A percentile compares a stretch with the other conserved stretches of the same genome.
Evolutionary conservation across 169 alveolate genomes (phyloP).

Genomic region (Plasmodium gonderi): DNA sequence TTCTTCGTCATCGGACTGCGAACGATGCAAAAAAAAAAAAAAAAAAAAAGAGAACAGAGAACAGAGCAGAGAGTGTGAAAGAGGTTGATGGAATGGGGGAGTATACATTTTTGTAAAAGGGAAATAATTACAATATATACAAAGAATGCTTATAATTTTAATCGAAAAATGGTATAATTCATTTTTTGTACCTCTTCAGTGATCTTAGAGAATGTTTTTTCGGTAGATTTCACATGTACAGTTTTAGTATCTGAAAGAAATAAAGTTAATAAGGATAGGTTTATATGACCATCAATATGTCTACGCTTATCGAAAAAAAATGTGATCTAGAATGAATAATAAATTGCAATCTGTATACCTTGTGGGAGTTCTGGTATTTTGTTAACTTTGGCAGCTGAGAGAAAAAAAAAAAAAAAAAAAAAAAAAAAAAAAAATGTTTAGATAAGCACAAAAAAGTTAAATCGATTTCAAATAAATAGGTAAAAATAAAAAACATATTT

Average conservation of each 20-base stretch:
- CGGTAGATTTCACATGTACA: background rate
- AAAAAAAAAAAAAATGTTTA: constrained; percentile 18
- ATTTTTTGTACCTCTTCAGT: constrained; percentile 51
- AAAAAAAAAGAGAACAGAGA: too few relatives aligned
- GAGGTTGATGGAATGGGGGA: too few relatives aligned
- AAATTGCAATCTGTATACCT: constrained; percentile 5
- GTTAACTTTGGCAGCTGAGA: constrained; percentile 31
- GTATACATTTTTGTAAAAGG: background rate
- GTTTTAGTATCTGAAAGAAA: constrained; percentile 1
- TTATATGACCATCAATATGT: background rate
- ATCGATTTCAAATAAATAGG: background rate
- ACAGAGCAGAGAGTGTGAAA: too few relatives aligned
- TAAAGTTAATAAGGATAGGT: background rate
- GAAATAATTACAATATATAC: too few relatives aligned
- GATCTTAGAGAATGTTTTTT: background rate
- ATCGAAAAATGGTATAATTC: background rate
- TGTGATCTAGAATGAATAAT: background rate
- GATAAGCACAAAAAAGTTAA: too few relatives aligned
- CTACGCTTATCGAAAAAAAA: background rate
- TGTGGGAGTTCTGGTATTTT: constrained; percentile 29
- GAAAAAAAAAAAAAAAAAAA: constrained; percentile 15
- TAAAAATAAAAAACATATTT: background rate
- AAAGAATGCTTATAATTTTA: background rate
- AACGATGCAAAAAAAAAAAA: background rate
- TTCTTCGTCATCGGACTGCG: constrained; percentile 73